Evolutionary conservation across 306 rosid genomes (phyloP).

Genomic region (Sindora glabra): DNA sequence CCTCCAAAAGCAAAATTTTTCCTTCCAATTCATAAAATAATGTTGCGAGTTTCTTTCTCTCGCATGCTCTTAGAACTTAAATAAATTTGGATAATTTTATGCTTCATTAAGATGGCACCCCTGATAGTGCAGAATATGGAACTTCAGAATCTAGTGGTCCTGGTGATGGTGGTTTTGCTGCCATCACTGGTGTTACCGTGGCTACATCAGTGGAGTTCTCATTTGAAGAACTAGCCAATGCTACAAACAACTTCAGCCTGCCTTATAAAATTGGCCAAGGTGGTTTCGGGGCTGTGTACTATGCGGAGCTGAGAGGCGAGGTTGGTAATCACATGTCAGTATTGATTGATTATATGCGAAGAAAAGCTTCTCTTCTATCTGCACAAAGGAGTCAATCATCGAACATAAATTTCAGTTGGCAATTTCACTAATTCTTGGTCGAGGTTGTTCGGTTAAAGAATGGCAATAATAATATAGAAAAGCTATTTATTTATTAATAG

Average conservation of each 20-base stretch:
- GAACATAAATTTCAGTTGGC: neutral
- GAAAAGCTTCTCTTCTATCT: neutral
- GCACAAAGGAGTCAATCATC: neutral
- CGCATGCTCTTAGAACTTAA: neutral
- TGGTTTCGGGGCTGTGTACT: conserved; percentile 59
- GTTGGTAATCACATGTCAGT: conserved; percentile 23
- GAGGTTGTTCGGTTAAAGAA: neutral
- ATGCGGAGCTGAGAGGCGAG: conserved; percentile 68
- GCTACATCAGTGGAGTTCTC: conserved; percentile 57
- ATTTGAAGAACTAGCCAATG: conserved; percentile 45
- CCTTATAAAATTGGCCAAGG: conserved; percentile 59
- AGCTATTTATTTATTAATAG: no score
- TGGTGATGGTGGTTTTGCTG: conserved; percentile 4
- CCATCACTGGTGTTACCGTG: conserved; percentile 29
- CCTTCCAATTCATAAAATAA: neutral
- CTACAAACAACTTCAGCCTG: conserved; percentile 46
- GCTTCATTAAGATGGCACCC: conserved; percentile 13
- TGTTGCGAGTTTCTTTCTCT: neutral
- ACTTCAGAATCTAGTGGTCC: conserved; percentile 13
- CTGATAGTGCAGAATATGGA: conserved; percentile 12
- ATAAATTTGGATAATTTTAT: no score
- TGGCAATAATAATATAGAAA: conserved; percentile 1
- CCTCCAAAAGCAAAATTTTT: no score
- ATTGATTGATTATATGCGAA: neutral
- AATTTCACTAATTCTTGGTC: neutral